Base-by-base conservation (phyloP, 164 flowering plant species). In the Amborella trichopoda region DNA sequence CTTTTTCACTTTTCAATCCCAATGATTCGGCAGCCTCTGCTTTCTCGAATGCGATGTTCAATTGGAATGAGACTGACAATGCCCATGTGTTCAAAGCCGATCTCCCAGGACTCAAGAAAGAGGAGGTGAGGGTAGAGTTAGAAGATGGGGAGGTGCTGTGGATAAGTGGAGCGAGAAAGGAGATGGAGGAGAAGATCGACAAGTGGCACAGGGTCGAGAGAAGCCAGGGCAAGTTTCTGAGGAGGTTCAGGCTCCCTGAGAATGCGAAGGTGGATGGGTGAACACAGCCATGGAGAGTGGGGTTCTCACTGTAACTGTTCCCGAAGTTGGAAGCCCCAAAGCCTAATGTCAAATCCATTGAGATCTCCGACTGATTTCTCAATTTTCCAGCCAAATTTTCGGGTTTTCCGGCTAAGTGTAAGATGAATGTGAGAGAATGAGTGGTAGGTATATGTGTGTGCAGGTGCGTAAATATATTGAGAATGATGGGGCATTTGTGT, bases 71-170 rank as follows among this genome's bases (percentile, higher is more conserved):
- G 18, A 44, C 34, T 16, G 32, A 30, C 6, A 23, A 25, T 16
- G 48, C 48, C 16, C 48, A 44, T 17, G 33, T 44, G 12, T 44
- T 44, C 32, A 44, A 44, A 44, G 48, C 33, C 8, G 48, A 44
- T 10, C 32, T 44, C 17, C 48, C 48, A 5, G 48, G 48, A 9
- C 48, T 26, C 23, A 44, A 44, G 48, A 44, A 44, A 13, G 33
- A 44, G 18, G 46, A 42, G 46, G 46, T 42, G 46, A 42, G 25
- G 46, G 46, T 42, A 16, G 46, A 42, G 26, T 14, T 44, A 9
- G 48, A 44, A 16, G 32, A 44, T 16, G 48, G 48, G 19, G 27
- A 23, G 10, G 21, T 44, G 20, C 33, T 44, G 12, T n/a, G 27
- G 27, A 33, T 6, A 33, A 33, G 8, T 30, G 27, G 48, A 26